A percentile compares a stretch with the other conserved stretches of the same genome.
Evolutionary conservation across 2,329 filamentous ascomycete genomes (phyloP).

Genomic region (Paecilomyces sp.): DNA sequence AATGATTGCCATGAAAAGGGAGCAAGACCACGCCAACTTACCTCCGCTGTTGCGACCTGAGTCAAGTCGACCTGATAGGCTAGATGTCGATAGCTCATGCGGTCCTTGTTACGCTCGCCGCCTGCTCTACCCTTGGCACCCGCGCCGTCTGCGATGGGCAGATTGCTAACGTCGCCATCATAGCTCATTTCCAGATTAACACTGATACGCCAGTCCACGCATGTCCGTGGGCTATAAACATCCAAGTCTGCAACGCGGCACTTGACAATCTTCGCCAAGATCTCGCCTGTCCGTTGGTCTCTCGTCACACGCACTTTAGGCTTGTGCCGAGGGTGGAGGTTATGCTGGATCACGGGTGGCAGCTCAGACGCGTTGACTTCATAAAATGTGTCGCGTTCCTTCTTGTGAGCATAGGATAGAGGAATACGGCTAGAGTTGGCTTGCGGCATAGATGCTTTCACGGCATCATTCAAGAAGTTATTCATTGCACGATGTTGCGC

Average conservation of each 20-base stretch:
- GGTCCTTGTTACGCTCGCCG: constrained; percentile 71
- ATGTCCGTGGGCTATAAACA: constrained; percentile 67
- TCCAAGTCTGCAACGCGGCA: constrained; percentile 82
- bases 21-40: constrained; percentile 16
- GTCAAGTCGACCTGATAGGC: constrained; percentile 89
- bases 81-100: constrained; percentile 82
- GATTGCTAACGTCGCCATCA: constrained; percentile 57
- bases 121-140: constrained; percentile 29
- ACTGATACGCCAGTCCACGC: constrained; percentile 87
- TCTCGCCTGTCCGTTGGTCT: constrained; percentile 62
- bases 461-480: constrained; percentile 70
- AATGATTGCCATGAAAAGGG: background rate
- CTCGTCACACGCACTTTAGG: constrained; percentile 67
- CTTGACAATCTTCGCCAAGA: constrained; percentile 84
- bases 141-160: constrained; percentile 38
- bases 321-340: constrained; percentile 52
- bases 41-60: constrained; percentile 61
- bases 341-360: constrained; percentile 56
- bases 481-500: constrained; percentile 78
- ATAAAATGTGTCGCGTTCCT: constrained; percentile 78
- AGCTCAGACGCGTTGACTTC: constrained; percentile 60
- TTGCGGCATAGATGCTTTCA: constrained; percentile 41
- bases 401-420: constrained; percentile 72
- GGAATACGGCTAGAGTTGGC: constrained; percentile 27
- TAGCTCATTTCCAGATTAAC: constrained; percentile 92